Conservation (phyloP, 2,329 filamentous ascomycete species). For the Diaporthe longicolla region DNA sequence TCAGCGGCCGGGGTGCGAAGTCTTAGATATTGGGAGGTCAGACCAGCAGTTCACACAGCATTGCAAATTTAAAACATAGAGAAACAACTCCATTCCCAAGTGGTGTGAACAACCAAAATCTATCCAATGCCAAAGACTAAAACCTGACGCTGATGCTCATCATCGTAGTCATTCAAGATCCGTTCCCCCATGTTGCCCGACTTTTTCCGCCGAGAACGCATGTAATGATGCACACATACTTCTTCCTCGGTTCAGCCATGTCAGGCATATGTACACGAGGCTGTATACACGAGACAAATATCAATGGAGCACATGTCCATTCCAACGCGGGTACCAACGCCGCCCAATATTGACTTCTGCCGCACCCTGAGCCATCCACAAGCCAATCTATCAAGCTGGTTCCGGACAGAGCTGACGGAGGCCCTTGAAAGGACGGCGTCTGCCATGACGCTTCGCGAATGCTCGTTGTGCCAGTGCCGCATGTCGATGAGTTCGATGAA, state of each 20-base stretch:
- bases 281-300: not conserved
- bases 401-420: not conserved
- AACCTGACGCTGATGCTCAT: constrained; percentile 6
- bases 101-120: constrained; percentile 11
- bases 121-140: constrained; percentile 5
- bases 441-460: not conserved
- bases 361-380: not conserved
- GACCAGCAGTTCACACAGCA: not conserved
- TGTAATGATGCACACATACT: not conserved
- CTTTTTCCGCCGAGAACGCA: not conserved
- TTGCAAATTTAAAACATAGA: not conserved
- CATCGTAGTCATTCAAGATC: not conserved
- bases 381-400: not conserved
- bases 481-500: not conserved
- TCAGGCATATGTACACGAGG: not conserved
- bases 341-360: not conserved
- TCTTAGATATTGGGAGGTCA: not conserved
- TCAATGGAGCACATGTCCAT: constrained; percentile 4
- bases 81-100: not conserved
- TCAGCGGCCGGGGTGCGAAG: too few species aligned
- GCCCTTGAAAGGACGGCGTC: not conserved
- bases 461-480: not conserved
- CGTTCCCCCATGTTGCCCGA: not conserved
- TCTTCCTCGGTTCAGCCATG: not conserved
- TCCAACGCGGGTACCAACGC: not conserved